phyloP scores from a whole-genome alignment of 2,329 filamentous ascomycete species.

The Colletotrichum euphorbiae region DNA sequence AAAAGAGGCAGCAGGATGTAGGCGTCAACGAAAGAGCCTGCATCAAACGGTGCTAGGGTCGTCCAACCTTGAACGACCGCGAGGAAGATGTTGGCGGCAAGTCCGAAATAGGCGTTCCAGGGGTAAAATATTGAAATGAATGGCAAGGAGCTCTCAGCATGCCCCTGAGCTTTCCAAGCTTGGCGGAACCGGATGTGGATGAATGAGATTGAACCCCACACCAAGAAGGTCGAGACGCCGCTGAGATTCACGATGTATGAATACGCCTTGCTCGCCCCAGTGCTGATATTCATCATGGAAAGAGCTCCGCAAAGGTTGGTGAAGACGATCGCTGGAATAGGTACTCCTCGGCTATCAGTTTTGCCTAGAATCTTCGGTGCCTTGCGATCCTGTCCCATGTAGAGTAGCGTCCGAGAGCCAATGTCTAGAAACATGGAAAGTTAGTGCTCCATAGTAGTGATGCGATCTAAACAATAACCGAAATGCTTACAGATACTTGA shows the following conservation, averaged over 20 bases:
- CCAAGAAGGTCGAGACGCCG: conserved; percentile 77
- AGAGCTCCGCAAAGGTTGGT: conserved; percentile 78
- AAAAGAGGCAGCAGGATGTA: conserved; percentile 73
- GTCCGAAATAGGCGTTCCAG: conserved; percentile 69
- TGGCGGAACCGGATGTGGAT: conserved; percentile 78
- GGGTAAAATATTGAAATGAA: conserved; percentile 68
- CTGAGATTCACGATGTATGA: conserved; percentile 77
- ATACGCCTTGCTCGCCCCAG: conserved; percentile 74
- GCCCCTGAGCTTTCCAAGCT: conserved; percentile 70
- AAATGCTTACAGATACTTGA: conserved; percentile 68
- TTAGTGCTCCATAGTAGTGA: background rate
- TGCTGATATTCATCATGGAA: conserved; percentile 81
- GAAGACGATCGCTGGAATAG: conserved; percentile 71
- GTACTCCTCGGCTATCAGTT: conserved; percentile 73
- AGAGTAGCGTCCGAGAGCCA: conserved; percentile 78
- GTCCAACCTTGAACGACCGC: conserved; percentile 73
- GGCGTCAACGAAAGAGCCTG: conserved; percentile 70
- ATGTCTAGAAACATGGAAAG: conserved; percentile 59
- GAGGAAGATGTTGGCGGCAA: conserved; percentile 68
- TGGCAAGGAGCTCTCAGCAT: conserved; percentile 64
- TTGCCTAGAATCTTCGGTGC: conserved; percentile 77
- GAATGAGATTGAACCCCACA: conserved; percentile 77
- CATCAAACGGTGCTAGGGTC: conserved; percentile 67
- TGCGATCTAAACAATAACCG: too few relatives aligned
- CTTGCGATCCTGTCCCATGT: conserved; percentile 79